Percentiles rank a stretch among this genome's conserved stretches.
These are phyloP conservation scores for Colletotrichum zoysiae DNA, from an alignment of 2,329 filamentous ascomycete genomes.

Conservation along the genomic window DNA sequence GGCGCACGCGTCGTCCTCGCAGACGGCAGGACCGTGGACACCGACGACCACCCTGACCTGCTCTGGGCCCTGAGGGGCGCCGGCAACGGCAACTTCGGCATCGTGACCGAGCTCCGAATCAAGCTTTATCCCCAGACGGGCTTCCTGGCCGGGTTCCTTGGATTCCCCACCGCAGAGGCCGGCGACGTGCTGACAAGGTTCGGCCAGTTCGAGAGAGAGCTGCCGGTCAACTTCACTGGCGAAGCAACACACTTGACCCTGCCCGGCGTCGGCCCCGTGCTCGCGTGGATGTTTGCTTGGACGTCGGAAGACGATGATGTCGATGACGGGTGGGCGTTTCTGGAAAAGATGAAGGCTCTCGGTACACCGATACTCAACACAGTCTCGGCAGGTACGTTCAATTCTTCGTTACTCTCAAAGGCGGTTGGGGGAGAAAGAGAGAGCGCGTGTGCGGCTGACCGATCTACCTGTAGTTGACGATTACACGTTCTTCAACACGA, in stretches of 20 bases:
- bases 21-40: conserved; percentile 52
- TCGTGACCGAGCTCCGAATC: conserved; percentile 56
- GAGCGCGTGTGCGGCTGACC: not conserved
- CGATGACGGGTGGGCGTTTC: conserved; percentile 23
- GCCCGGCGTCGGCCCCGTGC: conserved; percentile 23
- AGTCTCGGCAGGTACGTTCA: conserved; percentile 23
- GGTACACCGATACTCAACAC: conserved; percentile 27
- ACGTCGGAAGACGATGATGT: conserved; percentile 26
- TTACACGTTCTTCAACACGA: conserved; percentile 21
- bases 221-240: conserved; percentile 43
- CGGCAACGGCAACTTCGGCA: conserved; percentile 53
- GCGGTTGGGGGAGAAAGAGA: not conserved
- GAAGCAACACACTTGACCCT: conserved; percentile 22
- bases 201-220: conserved; percentile 44
- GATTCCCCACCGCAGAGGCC: conserved; percentile 43
- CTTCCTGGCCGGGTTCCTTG: conserved; percentile 27
- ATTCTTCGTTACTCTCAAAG: too few relatives aligned
- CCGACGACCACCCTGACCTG: conserved; percentile 49
- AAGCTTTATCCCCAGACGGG: conserved; percentile 51
- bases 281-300: conserved; percentile 31
- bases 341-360: conserved; percentile 28
- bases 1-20: conserved; percentile 54
- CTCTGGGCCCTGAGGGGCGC: conserved; percentile 55
- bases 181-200: conserved; percentile 42
- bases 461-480: conserved; percentile 20